Percentiles rank a stretch among this genome's conserved stretches.
phyloP scores from a whole-genome alignment of 1,284 basidiomycete species.

The Ustilago sp. region DNA sequence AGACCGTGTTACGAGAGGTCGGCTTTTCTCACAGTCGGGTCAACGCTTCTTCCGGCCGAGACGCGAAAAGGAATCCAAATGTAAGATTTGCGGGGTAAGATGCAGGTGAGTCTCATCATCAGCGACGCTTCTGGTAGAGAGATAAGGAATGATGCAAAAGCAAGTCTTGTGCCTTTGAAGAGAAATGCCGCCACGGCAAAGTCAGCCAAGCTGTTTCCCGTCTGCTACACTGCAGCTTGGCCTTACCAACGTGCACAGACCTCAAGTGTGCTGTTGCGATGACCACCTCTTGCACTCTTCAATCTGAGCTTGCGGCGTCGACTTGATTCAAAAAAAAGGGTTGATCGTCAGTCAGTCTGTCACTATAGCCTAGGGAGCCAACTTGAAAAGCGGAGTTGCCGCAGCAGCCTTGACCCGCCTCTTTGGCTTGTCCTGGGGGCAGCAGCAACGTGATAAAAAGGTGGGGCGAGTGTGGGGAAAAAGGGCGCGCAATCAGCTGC shows the following conservation, averaged over 20 bases:
- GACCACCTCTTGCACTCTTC: neutral
- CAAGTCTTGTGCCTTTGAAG: neutral
- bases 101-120: constrained; percentile 22
- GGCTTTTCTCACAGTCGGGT: too few relatives aligned
- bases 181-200: neutral
- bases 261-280: neutral
- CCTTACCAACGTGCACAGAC: neutral
- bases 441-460: neutral
- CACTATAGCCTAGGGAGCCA: neutral
- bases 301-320: neutral
- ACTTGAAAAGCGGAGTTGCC: neutral
- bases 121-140: neutral
- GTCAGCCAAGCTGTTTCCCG: neutral
- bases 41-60: neutral
- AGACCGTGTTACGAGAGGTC: too few relatives aligned
- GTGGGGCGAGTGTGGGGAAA: constrained; percentile 12
- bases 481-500: constrained; percentile 10
- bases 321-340: neutral
- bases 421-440: neutral
- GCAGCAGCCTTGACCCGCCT: neutral
- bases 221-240: neutral
- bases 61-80: neutral
- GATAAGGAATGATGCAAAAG: neutral
- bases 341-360: neutral
- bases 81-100: constrained; percentile 30